Evolutionary conservation across 805 yeast species (phyloP), one percentile per base, ranked within the genome.

Genomic region (Candida xiaguanensis): DNA sequence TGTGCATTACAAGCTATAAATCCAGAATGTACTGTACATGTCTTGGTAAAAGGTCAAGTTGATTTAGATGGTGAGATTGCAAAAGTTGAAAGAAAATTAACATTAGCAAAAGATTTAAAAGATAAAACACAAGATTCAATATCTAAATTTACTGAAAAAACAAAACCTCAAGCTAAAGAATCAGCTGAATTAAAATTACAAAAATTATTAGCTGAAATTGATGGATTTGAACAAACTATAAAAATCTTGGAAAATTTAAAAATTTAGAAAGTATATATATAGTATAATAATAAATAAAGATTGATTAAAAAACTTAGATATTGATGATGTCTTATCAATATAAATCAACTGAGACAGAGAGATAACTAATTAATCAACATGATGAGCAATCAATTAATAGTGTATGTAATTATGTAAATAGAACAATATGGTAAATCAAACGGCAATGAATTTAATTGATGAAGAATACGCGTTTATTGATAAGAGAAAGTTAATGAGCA

Each of bases 31-130:
- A 82, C 80, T 44, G 98, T 90, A 15, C 96, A 88, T 55, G 78
- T 91, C 22, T 74, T 93, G 59, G 96, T 91, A 42, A 90, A 88
- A 74, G 99, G 98, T 39, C 90, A 85, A 59, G 81, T 93, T 50
- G 97, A 91, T 62, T 77, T 90, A 51, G 97, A 89, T 54, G 84
- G 84, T 40, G 98, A 93, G 69, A 85, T 93, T 53, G 58, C 71
- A 51, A 93, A 91, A 75, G 93, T 89, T 27, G 63, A 71, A 54
- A 79, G 78, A 75, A 91, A 85, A 70, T 73, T 90, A 53, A 74
- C 63, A 44, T 84, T 82, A 62, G 77, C 82, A 31, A 62, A 67
- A 50, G 81, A 77, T 52, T 66, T 77, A 46, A 75, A 77, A 55
- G 74, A 40, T 46, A 74, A 77, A 55, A 73, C 86, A 45, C 78